phyloP scores from a whole-genome alignment of 2,329 filamentous ascomycete species.

The Diaporthe sp. region DNA sequence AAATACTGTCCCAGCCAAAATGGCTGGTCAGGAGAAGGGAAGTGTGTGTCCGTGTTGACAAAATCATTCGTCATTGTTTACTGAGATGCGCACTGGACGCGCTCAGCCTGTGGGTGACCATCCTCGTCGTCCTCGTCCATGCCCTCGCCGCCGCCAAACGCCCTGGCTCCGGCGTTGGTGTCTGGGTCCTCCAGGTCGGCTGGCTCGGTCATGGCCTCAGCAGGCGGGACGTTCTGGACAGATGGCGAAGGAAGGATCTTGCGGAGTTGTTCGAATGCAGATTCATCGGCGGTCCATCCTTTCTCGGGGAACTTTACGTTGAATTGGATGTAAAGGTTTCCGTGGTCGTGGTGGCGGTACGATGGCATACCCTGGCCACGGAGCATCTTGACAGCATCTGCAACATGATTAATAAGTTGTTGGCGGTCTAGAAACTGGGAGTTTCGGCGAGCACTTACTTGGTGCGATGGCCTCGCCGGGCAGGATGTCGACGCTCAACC shows the following conservation, averaged over 20 bases:
- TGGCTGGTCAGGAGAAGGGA: neutral
- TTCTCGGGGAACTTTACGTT: slow-evolving; percentile 96
- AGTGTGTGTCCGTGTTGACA: neutral
- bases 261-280: slow-evolving; percentile 84
- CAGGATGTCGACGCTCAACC: slow-evolving; percentile 92
- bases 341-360: slow-evolving; percentile 91
- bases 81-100: slow-evolving; percentile 90
- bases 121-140: slow-evolving; percentile 86
- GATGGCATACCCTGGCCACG: slow-evolving; percentile 98
- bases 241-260: slow-evolving; percentile 82
- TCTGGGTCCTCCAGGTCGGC: slow-evolving; percentile 91
- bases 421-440: neutral
- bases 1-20: neutral
- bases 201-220: slow-evolving; percentile 92
- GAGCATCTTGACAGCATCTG: slow-evolving; percentile 93
- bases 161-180: slow-evolving; percentile 74
- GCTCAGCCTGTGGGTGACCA: slow-evolving; percentile 80
- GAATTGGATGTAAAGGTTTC: slow-evolving; percentile 98
- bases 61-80: slow-evolving; percentile 63
- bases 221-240: slow-evolving; percentile 76
- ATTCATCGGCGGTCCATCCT: slow-evolving; percentile 75
- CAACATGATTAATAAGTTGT: slow-evolving; percentile 43
- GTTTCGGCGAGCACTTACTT: slow-evolving; percentile 69
- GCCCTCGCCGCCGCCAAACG: slow-evolving; percentile 71
- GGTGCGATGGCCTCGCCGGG: slow-evolving; percentile 95